Evolutionary conservation across 1,284 basidiomycete genomes (phyloP).

Genomic region (Leccinum insigne): DNA sequence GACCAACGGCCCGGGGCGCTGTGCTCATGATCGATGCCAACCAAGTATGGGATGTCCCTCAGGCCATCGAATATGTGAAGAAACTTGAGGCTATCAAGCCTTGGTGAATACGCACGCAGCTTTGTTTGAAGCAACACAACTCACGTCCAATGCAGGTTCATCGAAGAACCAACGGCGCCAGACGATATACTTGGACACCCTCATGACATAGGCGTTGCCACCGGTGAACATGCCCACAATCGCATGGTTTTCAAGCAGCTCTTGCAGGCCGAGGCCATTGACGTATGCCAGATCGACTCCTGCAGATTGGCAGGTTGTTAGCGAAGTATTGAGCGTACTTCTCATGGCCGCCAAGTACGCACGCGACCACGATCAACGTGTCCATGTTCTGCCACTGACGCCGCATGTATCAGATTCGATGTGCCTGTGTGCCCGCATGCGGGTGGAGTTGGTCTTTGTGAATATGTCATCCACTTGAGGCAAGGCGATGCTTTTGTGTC

Average conservation of each 20-base stretch:
- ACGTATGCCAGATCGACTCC: conserved; percentile 93
- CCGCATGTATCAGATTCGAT: conserved; percentile 56
- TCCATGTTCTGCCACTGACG: conserved; percentile 13
- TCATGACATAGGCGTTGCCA: conserved; percentile 90
- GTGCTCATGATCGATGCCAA: conserved; percentile 98
- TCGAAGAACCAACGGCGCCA: conserved; percentile 94
- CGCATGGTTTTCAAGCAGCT: conserved; percentile 98
- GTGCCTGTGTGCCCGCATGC: conserved; percentile 94
- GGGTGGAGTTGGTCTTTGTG: conserved; percentile 93
- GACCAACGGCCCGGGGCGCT: conserved; percentile 74
- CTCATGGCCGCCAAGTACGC: conserved; percentile 89
- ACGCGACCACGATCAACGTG: conserved; percentile 5
- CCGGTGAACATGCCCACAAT: conserved; percentile 96
- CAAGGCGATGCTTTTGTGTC: conserved; percentile 25
- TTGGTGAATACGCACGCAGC: conserved; percentile 54
- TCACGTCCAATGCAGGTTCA: conserved; percentile 63
- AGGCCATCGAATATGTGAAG: conserved; percentile 92
- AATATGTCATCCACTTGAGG: conserved; percentile 89
- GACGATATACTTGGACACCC: conserved; percentile 90
- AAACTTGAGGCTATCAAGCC: conserved; percentile 82
- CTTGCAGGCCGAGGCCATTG: conserved; percentile 87
- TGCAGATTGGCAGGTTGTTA: conserved; percentile 90
- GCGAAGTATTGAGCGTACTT: conserved; percentile 91
- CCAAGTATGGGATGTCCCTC: conserved; percentile 94
- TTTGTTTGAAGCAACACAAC: not conserved